These are phyloP conservation scores for Apiotrichum mycotoxinovorans DNA, from an alignment of 1,284 basidiomycete genomes.

Conservation along the genomic window DNA sequence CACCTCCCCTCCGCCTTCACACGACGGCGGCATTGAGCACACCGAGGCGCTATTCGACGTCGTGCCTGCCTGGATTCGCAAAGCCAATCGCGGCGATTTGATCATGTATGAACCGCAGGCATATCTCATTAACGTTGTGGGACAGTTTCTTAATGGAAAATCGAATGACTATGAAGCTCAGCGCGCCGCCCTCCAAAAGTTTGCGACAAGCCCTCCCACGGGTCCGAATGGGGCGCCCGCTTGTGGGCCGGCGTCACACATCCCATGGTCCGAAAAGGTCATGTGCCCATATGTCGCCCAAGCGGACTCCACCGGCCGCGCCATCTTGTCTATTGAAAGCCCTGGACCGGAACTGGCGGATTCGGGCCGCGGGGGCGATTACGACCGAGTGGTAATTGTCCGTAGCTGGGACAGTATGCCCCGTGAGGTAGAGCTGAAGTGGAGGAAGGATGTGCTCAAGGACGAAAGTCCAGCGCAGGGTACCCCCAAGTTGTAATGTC, in stretches of 20 bases:
- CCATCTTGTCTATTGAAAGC: background rate
- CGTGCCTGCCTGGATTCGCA: constrained; percentile 9
- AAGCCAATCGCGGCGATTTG: constrained; percentile 4
- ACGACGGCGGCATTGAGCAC: constrained; percentile 22
- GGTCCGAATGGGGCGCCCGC: background rate
- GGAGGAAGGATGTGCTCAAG: background rate
- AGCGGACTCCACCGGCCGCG: background rate
- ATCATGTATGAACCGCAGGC: constrained; percentile 20
- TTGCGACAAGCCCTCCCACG: constrained; percentile 6
- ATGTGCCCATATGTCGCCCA: constrained; percentile 8
- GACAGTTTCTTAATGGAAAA: constrained; percentile 2
- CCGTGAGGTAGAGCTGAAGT: constrained; percentile 7
- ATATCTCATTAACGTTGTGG: constrained; percentile 15
- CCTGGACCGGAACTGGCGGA: constrained; percentile 2
- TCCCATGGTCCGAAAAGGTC: constrained; percentile 17
- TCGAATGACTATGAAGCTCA: constrained; percentile 11
- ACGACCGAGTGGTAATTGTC: constrained; percentile 1
- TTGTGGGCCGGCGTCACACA: background rate
- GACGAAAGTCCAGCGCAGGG: background rate
- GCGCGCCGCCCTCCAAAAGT: constrained; percentile 1
- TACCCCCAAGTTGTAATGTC: background rate
- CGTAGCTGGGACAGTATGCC: background rate
- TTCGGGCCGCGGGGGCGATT: background rate
- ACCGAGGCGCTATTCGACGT: constrained; percentile 14
- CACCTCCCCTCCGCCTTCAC: background rate